Percentiles rank a stretch among this genome's conserved stretches.
These are phyloP conservation scores for Diospyros kaki DNA, from an alignment of 148 eudicot species.

Conservation along the genomic window DNA sequence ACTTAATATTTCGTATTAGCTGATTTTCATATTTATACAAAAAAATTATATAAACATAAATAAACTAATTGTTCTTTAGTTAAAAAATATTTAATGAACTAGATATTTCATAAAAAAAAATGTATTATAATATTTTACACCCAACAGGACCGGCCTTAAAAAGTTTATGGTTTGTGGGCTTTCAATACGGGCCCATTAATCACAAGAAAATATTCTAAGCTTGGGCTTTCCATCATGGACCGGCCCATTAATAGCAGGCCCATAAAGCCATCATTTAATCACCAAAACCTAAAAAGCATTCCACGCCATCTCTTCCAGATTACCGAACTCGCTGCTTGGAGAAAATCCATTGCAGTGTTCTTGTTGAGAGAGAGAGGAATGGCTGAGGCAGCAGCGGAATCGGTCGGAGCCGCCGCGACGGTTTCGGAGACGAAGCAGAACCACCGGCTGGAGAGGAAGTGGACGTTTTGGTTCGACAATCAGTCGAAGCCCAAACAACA, in stretches of 20 bases:
- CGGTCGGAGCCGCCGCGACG: constrained; percentile 18
- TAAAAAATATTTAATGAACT: no score
- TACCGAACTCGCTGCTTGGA: not conserved
- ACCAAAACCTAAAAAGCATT: not conserved
- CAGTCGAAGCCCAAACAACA: constrained; percentile 84
- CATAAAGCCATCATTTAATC: not conserved
- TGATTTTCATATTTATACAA: no score
- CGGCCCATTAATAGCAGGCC: not conserved
- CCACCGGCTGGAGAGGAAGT: constrained; percentile 70
- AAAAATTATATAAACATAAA: no score
- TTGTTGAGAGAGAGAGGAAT: constrained; percentile 3
- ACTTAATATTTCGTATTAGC: no score
- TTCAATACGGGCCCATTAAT: no score
- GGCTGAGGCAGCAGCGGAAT: constrained; percentile 16
- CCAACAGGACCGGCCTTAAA: no score
- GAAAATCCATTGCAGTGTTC: not conserved
- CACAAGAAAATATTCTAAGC: no score
- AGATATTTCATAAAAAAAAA: no score
- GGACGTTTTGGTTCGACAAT: constrained; percentile 94
- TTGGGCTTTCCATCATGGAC: not conserved
- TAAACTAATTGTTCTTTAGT: no score
- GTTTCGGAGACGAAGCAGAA: constrained; percentile 38
- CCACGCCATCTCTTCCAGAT: no score
- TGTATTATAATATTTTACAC: no score
- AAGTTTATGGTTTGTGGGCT: no score